Evolutionary conservation across 2,329 filamentous ascomycete genomes (phyloP), one percentile per base, ranked within the genome.

Genomic region (Arthroderma sp.): DNA sequence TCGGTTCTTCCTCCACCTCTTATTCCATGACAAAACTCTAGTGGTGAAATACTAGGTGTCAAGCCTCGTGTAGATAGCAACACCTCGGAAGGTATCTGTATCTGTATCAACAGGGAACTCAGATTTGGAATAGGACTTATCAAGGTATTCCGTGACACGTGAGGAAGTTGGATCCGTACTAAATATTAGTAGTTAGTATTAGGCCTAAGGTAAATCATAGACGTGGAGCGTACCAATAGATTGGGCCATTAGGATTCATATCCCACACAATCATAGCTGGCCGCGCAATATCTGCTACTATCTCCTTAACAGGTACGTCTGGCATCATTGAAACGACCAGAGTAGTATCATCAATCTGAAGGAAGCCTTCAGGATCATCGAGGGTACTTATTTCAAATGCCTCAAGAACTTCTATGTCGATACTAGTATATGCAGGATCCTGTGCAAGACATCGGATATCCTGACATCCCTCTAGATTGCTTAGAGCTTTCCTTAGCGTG

Each of bases 221-320:
- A 3, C 2, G 23, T 31, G 25, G 11, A 23, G 21, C 37, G 41
- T 44, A 41, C 44, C 37, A 19, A 13, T 25, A 25, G 11, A 39
- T 41, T 13, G 5, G 49, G 7, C 38, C 33, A 21, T 21, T 25
- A n/a, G 5, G 47, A 37, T 38, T 21, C 23, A 8, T 33, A 54
- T 65, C 59, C 67, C 67, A 69, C 8, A 69, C 58, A 57, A 69
- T 64, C n/a, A 66, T 60, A 1, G 61, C 65, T 5, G 71, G 72
- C 47, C 66, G 68, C 43, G 70, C 66, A 52, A 70, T 62, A 61
- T 74, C 72, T n/a, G 68, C 66, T 37, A 75, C 63, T 23, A 74
- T 67, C 59, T 74, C 68, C 52, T 69, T 70, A 4, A 73, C 64
- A 0, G 72, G 68, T 0, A 70, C 63, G 43, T 68, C 64, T 1